Percentiles rank a stretch among this genome's conserved stretches.
phyloP scores from a whole-genome alignment of 2,329 filamentous ascomycete species.

The Fusarium sp. region DNA sequence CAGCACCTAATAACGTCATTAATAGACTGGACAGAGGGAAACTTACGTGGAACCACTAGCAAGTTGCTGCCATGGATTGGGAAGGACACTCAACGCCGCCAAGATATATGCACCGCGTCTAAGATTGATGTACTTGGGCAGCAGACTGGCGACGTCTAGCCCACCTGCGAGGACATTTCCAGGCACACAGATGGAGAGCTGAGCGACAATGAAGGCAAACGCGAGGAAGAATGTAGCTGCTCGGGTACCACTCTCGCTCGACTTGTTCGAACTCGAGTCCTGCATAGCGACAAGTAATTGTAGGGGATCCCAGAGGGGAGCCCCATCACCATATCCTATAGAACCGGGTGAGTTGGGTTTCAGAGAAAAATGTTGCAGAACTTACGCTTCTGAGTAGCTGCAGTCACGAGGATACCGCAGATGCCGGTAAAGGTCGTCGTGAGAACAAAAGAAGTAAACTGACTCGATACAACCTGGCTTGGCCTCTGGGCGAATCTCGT shows the following conservation, averaged over 20 bases:
- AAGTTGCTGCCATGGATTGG: background rate
- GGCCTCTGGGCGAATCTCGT: constrained; percentile 1
- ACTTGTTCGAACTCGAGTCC: background rate
- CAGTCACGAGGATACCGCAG: background rate
- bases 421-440: background rate
- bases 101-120: background rate
- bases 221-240: background rate
- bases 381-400: background rate
- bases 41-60: background rate
- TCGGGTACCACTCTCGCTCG: background rate
- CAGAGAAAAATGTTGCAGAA: background rate
- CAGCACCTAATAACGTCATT: background rate
- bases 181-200: background rate
- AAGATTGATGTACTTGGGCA: background rate
- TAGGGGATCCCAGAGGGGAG: background rate
- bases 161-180: background rate
- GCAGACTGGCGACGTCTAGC: background rate
- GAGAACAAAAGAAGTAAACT: background rate
- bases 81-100: background rate
- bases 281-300: background rate
- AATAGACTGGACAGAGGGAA: background rate
- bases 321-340: background rate
- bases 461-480: background rate
- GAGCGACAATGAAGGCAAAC: background rate
- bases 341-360: background rate